A percentile compares a stretch with the other conserved stretches of the same genome.
These are phyloP conservation scores for Kregervanrija fluxuum DNA, from an alignment of 805 yeast species.

Conservation along the genomic window DNA sequence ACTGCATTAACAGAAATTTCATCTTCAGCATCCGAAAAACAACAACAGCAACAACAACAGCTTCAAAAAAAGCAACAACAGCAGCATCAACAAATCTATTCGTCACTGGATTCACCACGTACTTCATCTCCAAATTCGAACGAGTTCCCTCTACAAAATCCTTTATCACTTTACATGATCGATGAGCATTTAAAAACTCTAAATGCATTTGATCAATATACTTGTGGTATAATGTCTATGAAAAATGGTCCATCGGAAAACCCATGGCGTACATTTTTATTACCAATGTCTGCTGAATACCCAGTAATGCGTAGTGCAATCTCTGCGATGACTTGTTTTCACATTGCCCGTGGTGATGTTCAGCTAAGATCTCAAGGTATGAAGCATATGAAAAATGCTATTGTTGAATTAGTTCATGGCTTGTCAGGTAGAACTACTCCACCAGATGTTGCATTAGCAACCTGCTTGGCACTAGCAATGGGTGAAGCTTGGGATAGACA, in stretches of 20 bases:
- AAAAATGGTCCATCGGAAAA: constrained; percentile 59
- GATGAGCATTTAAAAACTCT: constrained; percentile 25
- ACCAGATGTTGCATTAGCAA: constrained; percentile 59
- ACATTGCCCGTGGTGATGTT: constrained; percentile 40
- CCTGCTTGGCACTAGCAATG: constrained; percentile 56
- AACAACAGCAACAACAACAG: background rate
- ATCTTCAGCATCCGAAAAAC: background rate
- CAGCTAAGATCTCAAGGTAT: constrained; percentile 43
- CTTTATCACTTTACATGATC: constrained; percentile 7
- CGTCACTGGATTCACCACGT: background rate
- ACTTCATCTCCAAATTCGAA: background rate
- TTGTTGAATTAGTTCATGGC: constrained; percentile 53
- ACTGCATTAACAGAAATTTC: background rate
- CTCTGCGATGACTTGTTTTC: constrained; percentile 62
- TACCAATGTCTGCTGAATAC: constrained; percentile 50
- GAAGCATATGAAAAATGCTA: constrained; percentile 52
- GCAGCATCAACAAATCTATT: background rate
- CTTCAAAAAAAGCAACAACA: background rate
- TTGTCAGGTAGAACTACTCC: constrained; percentile 39
- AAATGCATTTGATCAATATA: constrained; percentile 36
- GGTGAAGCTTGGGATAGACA: constrained; percentile 67
- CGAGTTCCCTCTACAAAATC: background rate
- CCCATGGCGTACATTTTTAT: constrained; percentile 55
- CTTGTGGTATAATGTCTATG: constrained; percentile 52
- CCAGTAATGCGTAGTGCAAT: constrained; percentile 55